Conservation (phyloP, 257 asterid species). For the Verbena officinalis region DNA sequence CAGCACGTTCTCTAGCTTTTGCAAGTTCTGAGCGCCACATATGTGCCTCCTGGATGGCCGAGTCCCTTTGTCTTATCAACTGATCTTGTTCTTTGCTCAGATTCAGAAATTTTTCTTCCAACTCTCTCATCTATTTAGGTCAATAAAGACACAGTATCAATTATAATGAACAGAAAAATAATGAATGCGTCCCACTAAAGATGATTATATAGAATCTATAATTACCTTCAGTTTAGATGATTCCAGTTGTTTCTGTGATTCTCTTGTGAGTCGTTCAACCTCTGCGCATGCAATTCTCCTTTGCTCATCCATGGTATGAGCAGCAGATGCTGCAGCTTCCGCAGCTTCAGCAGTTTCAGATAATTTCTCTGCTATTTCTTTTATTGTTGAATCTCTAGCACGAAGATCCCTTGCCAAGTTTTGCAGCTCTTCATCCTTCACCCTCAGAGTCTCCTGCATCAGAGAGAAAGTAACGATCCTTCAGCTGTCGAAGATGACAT, state of each 20-base stretch:
- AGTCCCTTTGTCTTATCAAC: slow-evolving; percentile 71
- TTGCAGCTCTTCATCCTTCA: slow-evolving; percentile 99
- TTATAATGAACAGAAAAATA: slow-evolving; percentile 3
- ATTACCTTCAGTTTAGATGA: slow-evolving; percentile 63
- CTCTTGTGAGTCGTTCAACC: slow-evolving; percentile 73
- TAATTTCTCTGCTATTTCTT: slow-evolving; percentile 83
- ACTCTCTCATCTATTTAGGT: slow-evolving; percentile 58
- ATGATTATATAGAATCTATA: slow-evolving; percentile 14
- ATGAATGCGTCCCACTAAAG: neutral
- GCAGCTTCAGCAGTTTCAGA: slow-evolving; percentile 98
- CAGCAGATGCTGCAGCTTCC: slow-evolving; percentile 98
- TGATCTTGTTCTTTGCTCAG: slow-evolving; percentile 77
- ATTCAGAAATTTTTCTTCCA: slow-evolving; percentile 58
- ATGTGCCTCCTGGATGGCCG: slow-evolving; percentile 85
- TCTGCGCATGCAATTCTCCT: slow-evolving; percentile 85
- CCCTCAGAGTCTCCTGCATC: slow-evolving; percentile 89
- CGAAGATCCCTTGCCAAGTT: slow-evolving; percentile 88
- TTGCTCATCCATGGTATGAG: slow-evolving; percentile 89
- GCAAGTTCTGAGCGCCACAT: slow-evolving; percentile 99
- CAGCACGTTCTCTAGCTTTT: slow-evolving; percentile 89
- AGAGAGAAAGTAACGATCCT: slow-evolving; percentile 13
- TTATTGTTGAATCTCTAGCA: slow-evolving; percentile 84
- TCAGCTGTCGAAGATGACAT: slow-evolving; percentile 14
- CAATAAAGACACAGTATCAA: slow-evolving; percentile 20
- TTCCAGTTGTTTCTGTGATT: slow-evolving; percentile 57